Percentiles rank a stretch among this genome's conserved stretches.
Evolutionary conservation across 2,329 filamentous ascomycete species (phyloP).

Genomic region (Microdochium bolleyi): DNA sequence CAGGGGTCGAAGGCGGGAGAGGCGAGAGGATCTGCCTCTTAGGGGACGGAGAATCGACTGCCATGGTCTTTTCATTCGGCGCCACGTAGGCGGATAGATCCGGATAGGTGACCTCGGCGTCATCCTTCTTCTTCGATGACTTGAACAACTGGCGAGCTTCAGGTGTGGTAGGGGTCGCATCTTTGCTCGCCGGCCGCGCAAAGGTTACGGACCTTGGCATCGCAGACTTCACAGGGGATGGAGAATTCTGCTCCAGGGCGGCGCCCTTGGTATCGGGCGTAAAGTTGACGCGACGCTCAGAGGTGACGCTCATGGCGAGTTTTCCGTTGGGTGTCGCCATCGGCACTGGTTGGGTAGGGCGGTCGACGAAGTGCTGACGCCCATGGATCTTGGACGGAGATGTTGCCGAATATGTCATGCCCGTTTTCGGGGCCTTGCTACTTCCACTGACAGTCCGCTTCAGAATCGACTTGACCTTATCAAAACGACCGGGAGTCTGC

Average conservation of each 20-base stretch:
- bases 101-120: slow-evolving; percentile 39
- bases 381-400: slow-evolving; percentile 37
- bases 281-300: slow-evolving; percentile 69
- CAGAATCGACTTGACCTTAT: slow-evolving; percentile 52
- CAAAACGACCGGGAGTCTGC: slow-evolving; percentile 42
- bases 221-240: slow-evolving; percentile 45
- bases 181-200: slow-evolving; percentile 17
- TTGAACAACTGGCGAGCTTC: not conserved
- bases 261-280: slow-evolving; percentile 58
- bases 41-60: not conserved
- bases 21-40: slow-evolving; percentile 10
- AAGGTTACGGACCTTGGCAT: slow-evolving; percentile 33
- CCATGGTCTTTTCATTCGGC: slow-evolving; percentile 1
- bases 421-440: slow-evolving; percentile 24
- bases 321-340: slow-evolving; percentile 62
- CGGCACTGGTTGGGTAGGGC: slow-evolving; percentile 41
- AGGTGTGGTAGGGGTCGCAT: not conserved
- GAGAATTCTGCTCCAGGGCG: slow-evolving; percentile 37
- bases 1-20: slow-evolving; percentile 34
- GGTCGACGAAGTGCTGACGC: slow-evolving; percentile 33
- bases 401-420: slow-evolving; percentile 35
- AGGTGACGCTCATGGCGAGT: slow-evolving; percentile 11
- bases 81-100: slow-evolving; percentile 35
- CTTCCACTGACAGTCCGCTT: slow-evolving; percentile 31
- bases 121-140: slow-evolving; percentile 11